Evolutionary conservation across 2,329 filamentous ascomycete species (phyloP).

Genomic region (Monosporascus sp.): DNA sequence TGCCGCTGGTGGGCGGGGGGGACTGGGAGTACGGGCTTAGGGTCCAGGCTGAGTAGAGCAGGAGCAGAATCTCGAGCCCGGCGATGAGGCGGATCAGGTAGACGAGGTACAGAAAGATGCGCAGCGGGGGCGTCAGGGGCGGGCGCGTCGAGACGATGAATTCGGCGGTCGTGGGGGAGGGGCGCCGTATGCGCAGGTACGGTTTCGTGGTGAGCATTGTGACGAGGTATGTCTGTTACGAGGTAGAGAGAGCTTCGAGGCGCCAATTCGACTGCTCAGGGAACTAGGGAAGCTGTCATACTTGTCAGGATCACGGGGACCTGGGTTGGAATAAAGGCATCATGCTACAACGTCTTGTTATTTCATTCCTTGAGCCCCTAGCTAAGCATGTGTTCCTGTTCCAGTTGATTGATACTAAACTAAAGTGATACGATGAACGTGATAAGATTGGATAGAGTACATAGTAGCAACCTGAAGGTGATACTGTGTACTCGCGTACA

Average conservation of each 20-base stretch:
- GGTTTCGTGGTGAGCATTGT: conserved; percentile 58
- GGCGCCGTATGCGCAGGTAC: conserved; percentile 58
- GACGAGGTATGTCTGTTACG: not conserved
- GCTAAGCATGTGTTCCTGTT: too few species aligned
- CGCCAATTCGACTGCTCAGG: too few species aligned
- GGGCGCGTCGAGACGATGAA: conserved; percentile 86
- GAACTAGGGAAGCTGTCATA: too few species aligned
- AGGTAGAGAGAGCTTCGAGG: too few species aligned
- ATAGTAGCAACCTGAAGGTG: too few species aligned
- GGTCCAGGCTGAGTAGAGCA: conserved; percentile 46
- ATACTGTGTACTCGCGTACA: not conserved
- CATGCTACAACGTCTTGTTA: too few species aligned
- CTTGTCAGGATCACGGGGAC: too few species aligned
- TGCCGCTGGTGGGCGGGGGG: conserved; percentile 10
- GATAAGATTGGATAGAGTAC: too few species aligned
- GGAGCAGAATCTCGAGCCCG: conserved; percentile 37
- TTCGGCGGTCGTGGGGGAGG: conserved; percentile 83
- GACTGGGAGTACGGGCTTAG: conserved; percentile 17
- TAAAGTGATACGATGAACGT: too few species aligned
- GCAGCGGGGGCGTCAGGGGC: conserved; percentile 41
- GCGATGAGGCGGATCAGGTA: conserved; percentile 38
- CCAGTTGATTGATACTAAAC: too few species aligned
- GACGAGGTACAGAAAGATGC: conserved; percentile 39
- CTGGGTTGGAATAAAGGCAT: too few species aligned
- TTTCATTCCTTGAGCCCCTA: too few species aligned